phyloP scores from a whole-genome alignment of 345 rosid species.

The Adansonia digitata region DNA sequence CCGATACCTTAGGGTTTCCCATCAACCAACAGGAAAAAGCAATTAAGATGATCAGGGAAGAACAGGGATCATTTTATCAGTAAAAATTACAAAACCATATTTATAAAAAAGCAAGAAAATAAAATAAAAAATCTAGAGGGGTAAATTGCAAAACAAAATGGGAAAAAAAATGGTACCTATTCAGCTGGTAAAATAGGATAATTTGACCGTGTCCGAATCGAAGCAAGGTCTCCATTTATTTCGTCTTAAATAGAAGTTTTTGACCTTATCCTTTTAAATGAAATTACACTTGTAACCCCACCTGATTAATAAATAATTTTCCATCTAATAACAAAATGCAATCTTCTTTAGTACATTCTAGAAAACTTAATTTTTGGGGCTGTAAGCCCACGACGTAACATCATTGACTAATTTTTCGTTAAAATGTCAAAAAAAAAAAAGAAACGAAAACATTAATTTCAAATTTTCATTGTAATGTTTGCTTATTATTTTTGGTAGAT shows the following conservation, averaged over 20 bases:
- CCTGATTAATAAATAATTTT: not conserved
- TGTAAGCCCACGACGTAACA: no score
- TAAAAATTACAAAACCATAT: not conserved
- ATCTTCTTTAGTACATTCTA: not conserved
- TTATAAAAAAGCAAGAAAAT: no score
- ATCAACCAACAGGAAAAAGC: not conserved
- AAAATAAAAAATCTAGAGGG: not conserved
- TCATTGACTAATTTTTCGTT: no score
- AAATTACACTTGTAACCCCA: slow-evolving; percentile 2
- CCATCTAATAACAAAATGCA: not conserved
- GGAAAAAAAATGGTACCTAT: not conserved
- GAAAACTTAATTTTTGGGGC: not conserved
- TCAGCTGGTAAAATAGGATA: not conserved
- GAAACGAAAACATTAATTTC: no score
- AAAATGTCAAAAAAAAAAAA: no score
- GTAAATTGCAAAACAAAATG: not conserved
- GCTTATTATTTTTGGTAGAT: no score
- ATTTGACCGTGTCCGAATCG: not conserved
- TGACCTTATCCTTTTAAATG: not conserved
- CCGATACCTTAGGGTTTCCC: slow-evolving; percentile 4
- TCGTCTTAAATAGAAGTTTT: not conserved
- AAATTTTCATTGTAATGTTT: no score
- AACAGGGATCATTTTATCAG: not conserved
- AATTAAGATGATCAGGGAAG: not conserved
- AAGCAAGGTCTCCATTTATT: not conserved